Percentiles rank a stretch among this genome's conserved stretches.
Conservation (phyloP, 805 yeast species). For the Alloascoidea africana region DNA sequence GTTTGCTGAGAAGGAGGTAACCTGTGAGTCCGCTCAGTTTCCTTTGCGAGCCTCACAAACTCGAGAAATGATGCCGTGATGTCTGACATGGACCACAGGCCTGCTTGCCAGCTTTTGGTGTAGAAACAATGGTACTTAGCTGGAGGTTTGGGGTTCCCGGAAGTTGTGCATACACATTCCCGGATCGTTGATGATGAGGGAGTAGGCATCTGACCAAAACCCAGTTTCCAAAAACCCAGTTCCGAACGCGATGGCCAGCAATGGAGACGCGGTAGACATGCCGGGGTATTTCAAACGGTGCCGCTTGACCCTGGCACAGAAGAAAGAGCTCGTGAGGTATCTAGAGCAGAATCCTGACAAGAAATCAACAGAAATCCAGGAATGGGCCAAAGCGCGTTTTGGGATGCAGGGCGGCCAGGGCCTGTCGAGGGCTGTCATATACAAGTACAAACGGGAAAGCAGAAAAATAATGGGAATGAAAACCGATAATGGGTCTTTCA, state of each 20-base stretch:
- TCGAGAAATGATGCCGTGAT: not conserved
- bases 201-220: no score
- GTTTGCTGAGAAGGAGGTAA: not conserved
- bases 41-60: slow-evolving; percentile 1
- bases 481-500: not conserved
- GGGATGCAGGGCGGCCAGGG: not conserved
- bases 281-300: no score
- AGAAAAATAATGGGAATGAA: not conserved
- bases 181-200: no score
- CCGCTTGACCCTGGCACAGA: not conserved
- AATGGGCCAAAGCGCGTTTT: not conserved
- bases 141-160: not conserved
- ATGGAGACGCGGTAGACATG: no score
- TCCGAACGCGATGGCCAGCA: no score
- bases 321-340: not conserved
- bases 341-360: not conserved
- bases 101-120: no score
- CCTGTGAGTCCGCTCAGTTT: not conserved
- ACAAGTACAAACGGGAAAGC: not conserved
- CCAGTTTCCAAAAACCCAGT: no score
- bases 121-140: not conserved
- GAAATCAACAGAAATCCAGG: not conserved
- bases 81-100: not conserved
- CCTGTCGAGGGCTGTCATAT: not conserved
- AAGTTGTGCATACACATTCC: not conserved